Base-by-base conservation (phyloP, 345 rosid species). In the Pelargonium nanum region DNA sequence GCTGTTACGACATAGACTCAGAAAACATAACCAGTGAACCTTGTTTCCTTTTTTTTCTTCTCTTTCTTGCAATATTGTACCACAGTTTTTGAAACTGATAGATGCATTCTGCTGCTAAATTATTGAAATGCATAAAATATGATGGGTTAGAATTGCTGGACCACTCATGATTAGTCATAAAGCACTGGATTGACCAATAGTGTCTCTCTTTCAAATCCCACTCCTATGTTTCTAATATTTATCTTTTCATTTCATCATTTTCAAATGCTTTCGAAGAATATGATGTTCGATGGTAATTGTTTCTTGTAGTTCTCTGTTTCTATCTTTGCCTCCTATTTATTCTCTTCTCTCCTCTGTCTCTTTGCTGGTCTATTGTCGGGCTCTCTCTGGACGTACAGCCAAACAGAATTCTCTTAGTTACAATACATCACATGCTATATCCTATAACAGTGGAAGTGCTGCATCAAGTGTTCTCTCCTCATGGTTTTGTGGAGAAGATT, bases 371-470 rank as follows among this genome's bases (percentile, higher is more conserved):
- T 77, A 73, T 80, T 78, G 70, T 75, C 68, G 82, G 80, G 76
- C 72, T 74, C 75, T 65, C 70, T 71, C 64, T 68, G 85, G 86
- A 81, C 80, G 86, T 79, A 53, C 84, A 87, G 95, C 97, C 95
- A 48, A 90, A 87, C 72, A 90, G 97, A 72, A 89, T 89, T 81
- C 94, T 89, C 68, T 80, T 89, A 79, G 87, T 89, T 76, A 90
- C 97, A 25, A 72, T 90, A 69, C 97, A 90, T 79, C 95, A 80
- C 77, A 90, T 90, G 95, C 88, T 87, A 67, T 90, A 90, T 71
- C 97, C 97, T 72, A 87, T 90, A 65, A 87, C 97, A 5, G 97
- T 90, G 81, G 97, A 90, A 59, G 95, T 87, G 69, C 92, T 90
- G 75, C 97, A 90, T 69, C 97, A 83, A 81, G 92, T 90, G 71